Evolutionary conservation across 768 basidiomycete species (phyloP), one percentile per base, ranked within the genome.

Genomic region (Mycena galopus): DNA sequence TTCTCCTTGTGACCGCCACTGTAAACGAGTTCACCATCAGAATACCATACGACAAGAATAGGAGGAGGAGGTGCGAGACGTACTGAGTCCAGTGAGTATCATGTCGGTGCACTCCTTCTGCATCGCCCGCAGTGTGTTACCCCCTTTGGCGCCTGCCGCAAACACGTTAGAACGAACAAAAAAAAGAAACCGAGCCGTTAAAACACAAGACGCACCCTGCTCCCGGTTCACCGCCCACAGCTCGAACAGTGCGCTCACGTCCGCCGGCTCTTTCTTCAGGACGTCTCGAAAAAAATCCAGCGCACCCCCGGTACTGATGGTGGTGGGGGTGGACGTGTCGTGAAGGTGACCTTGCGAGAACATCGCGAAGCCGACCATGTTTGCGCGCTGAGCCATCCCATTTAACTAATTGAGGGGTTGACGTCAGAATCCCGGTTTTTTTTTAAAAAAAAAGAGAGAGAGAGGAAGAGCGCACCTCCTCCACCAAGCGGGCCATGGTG

Each of bases 301-400:
- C 44, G 21, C 61, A 2, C 61, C 44, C 9, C 47, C 12, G 19
- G 62, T 32, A 11, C 29, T 23, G 47, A 63, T 33, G 6, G 44
- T 33, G 47, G 44, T 33, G 27, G 59, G 39, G 27, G n/a, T 39
- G 23, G 37, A 7, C 35, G 37, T 27, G 29, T 62, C 61, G 44
- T 62, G 61, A 19, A 62, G 11, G 23, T 63, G 44, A 7, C 62
- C 47, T 19, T 47, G 47, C 21, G 62, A 21, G 32, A 63, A 63
- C 62, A 63, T 63, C 32, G 62, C 62, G 23, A 63, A 63, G 32
- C 47, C 47, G 19, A 63, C 29, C 44, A 63, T 63, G 16, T 23
- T 23, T 11, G 62, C 29, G n/a, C 32, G 62, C 29, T 33, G 19
- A 0, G 62, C 44, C 17, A 63, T 30, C 12, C 21, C 30, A 50